phyloP scores from a whole-genome alignment of 208 protist genomes.

The Leishmania major region DNA sequence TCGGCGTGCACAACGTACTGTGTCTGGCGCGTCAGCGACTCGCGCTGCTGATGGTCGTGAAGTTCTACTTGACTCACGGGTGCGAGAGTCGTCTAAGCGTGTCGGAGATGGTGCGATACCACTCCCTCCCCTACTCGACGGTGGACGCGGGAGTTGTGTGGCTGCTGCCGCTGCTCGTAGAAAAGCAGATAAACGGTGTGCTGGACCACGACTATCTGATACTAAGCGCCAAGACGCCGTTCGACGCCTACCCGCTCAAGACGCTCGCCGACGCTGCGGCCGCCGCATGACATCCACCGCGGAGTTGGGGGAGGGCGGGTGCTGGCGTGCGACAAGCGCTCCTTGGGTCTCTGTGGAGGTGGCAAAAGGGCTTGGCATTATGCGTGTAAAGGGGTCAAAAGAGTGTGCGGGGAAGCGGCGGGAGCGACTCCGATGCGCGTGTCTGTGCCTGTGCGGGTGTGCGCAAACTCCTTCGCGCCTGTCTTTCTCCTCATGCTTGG shows the following conservation, averaged over 20 bases:
- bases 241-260: conserved; percentile 55
- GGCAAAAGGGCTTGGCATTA: neutral
- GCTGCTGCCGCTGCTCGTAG: conserved; percentile 79
- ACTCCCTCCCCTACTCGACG: conserved; percentile 46
- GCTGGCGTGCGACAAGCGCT: neutral
- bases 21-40: conserved; percentile 63
- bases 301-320: neutral
- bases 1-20: conserved; percentile 75
- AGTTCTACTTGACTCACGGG: conserved; percentile 53
- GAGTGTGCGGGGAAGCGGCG: neutral
- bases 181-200: conserved; percentile 79
- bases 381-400: neutral
- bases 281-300: neutral
- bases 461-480: neutral
- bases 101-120: conserved; percentile 65
- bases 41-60: conserved; percentile 75
- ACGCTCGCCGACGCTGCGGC: conserved; percentile 9
- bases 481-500: neutral
- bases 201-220: conserved; percentile 67
- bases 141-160: conserved; percentile 50
- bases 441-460: neutral
- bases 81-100: conserved; percentile 49
- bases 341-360: neutral
- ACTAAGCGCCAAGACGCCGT: conserved; percentile 60
- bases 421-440: neutral